phyloP scores from a whole-genome alignment of 495 filamentous ascomycete species.

The Penicillium ochrochloron region DNA sequence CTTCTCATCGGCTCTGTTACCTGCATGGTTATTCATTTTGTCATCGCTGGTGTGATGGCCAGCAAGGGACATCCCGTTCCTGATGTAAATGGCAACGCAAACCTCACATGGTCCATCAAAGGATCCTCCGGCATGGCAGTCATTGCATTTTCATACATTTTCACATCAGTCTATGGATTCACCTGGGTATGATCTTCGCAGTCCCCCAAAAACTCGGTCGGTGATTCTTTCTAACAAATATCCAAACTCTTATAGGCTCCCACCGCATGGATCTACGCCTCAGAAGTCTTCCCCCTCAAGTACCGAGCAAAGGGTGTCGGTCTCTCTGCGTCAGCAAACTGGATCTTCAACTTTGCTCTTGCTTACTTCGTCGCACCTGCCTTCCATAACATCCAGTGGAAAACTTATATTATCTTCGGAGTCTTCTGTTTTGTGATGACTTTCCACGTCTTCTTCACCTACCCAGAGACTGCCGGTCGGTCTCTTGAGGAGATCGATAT shows the following conservation, averaged over 20 bases:
- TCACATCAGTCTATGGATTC: slow-evolving; percentile 75
- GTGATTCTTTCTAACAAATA: not conserved
- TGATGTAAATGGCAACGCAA: slow-evolving; percentile 66
- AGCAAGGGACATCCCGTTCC: slow-evolving; percentile 57
- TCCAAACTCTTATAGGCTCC: slow-evolving; percentile 53
- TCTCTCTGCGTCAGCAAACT: slow-evolving; percentile 69
- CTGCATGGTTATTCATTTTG: slow-evolving; percentile 69
- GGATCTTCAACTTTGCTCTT: slow-evolving; percentile 78
- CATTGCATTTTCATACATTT: slow-evolving; percentile 78
- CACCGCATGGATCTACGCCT: slow-evolving; percentile 74
- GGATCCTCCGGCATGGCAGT: slow-evolving; percentile 69
- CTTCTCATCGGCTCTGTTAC: slow-evolving; percentile 69
- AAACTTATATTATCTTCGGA: slow-evolving; percentile 76
- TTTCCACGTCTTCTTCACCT: slow-evolving; percentile 67
- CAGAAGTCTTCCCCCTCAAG: slow-evolving; percentile 76
- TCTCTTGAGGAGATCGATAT: slow-evolving; percentile 71
- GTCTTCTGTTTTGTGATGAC: slow-evolving; percentile 67
- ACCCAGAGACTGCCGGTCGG: slow-evolving; percentile 73
- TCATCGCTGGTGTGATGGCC: slow-evolving; percentile 59
- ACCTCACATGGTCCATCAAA: slow-evolving; percentile 65
- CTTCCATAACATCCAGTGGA: slow-evolving; percentile 74
- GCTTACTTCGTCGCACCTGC: slow-evolving; percentile 72
- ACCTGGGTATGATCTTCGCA: slow-evolving; percentile 50
- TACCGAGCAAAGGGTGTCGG: slow-evolving; percentile 74
- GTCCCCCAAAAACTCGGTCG: not conserved